phyloP scores from a whole-genome alignment of 1,284 basidiomycete species.

The Cryptococcus neoformans region DNA sequence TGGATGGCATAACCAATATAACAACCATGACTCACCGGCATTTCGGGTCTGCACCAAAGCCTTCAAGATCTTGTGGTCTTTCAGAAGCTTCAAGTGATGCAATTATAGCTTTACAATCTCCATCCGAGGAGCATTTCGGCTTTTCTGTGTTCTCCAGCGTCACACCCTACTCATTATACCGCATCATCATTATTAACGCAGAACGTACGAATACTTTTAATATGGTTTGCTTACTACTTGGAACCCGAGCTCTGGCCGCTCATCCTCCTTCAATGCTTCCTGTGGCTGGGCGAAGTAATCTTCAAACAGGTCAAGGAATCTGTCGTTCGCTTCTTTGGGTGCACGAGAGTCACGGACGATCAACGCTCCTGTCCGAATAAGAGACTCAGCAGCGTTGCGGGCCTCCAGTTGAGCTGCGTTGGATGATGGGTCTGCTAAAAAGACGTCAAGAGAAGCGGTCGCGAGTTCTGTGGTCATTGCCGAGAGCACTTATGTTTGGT shows the following conservation, averaged over 20 bases:
- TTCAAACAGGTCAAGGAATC: constrained; percentile 73
- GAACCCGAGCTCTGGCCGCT: constrained; percentile 67
- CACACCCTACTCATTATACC: constrained; percentile 60
- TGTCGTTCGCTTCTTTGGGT: constrained; percentile 70
- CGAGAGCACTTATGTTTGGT: not conserved
- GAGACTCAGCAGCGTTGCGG: constrained; percentile 67
- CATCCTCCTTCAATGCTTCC: constrained; percentile 64
- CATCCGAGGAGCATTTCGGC: constrained; percentile 67
- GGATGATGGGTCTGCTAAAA: constrained; percentile 55
- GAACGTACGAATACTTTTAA: not conserved
- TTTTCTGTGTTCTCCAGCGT: constrained; percentile 92
- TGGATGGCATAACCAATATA: not conserved
- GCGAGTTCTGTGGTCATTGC: constrained; percentile 53
- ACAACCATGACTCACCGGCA: constrained; percentile 55
- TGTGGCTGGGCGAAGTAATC: constrained; percentile 80
- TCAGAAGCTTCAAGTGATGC: constrained; percentile 63
- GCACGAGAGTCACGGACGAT: constrained; percentile 77
- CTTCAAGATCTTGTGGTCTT: constrained; percentile 66
- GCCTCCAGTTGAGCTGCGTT: constrained; percentile 49
- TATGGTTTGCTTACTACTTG: constrained; percentile 45
- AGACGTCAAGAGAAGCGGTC: constrained; percentile 73
- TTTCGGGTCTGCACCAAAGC: constrained; percentile 80
- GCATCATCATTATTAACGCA: no score
- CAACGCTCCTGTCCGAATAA: constrained; percentile 72
- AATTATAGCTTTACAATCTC: constrained; percentile 46